Percentiles rank a stretch among this genome's conserved stretches.
These are phyloP conservation scores for Aureobasidium lini DNA, from an alignment of 2,329 filamentous ascomycete species.

Conservation along the genomic window DNA sequence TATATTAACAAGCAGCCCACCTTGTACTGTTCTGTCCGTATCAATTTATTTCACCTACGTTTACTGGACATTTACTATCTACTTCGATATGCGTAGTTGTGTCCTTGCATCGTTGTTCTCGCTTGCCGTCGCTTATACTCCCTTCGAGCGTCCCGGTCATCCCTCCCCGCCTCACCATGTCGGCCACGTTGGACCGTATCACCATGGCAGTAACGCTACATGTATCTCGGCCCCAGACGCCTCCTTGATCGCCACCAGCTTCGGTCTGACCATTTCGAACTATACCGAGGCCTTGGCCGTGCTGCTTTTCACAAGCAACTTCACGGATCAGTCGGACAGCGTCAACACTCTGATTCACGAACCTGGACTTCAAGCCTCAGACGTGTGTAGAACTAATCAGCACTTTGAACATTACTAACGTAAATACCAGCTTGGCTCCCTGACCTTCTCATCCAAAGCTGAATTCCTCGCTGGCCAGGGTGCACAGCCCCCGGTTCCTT, in stretches of 20 bases:
- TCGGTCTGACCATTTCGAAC: slow-evolving; percentile 23
- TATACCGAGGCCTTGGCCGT: slow-evolving; percentile 23
- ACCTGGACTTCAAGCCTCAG: background rate
- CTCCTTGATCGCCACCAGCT: slow-evolving; percentile 23
- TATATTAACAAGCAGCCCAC: background rate
- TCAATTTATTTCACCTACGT: background rate
- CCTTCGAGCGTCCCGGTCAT: background rate
- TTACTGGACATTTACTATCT: background rate
- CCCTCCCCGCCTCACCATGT: background rate
- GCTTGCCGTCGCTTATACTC: background rate
- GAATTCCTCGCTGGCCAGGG: slow-evolving; percentile 25
- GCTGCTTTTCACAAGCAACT: slow-evolving; percentile 20
- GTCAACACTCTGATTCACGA: slow-evolving; percentile 27
- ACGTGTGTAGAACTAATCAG: background rate
- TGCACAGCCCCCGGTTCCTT: slow-evolving; percentile 25
- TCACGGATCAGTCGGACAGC: slow-evolving; percentile 27
- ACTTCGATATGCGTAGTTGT: background rate
- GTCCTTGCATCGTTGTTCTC: background rate
- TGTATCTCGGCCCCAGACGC: slow-evolving; percentile 23
- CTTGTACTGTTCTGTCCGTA: background rate
- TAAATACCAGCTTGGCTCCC: background rate
- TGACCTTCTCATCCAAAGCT: slow-evolving; percentile 22
- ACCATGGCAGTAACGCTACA: background rate
- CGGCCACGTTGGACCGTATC: background rate
- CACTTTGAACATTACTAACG: background rate